A percentile compares a stretch with the other conserved stretches of the same genome.
These are phyloP conservation scores for Skeletonema marinoi DNA, from an alignment of 108 stramenopile genomes.

Conservation along the genomic window DNA sequence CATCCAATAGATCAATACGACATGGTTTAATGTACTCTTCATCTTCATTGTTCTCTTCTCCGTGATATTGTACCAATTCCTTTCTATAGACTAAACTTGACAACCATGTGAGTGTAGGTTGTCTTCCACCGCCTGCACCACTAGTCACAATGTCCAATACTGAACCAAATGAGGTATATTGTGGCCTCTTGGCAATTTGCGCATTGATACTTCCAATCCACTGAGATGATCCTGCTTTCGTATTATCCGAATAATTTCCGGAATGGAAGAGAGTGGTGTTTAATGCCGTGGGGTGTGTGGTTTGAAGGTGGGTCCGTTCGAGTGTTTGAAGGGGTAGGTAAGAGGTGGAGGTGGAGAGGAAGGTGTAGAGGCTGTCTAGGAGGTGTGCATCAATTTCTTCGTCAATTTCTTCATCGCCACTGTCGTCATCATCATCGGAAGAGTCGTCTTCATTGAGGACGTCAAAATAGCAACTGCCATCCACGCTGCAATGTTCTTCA, in stretches of 20 bases:
- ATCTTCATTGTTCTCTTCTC: not conserved
- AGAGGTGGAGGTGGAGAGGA: not conserved
- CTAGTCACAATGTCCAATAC: not conserved
- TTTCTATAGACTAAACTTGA: not conserved
- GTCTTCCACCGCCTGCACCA: not conserved
- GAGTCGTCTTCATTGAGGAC: not conserved
- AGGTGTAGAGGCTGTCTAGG: not conserved
- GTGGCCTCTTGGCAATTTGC: not conserved
- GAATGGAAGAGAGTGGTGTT: not conserved
- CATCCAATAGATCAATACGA: not conserved
- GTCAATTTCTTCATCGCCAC: not conserved
- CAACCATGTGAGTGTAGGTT: not conserved
- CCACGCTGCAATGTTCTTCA: not conserved
- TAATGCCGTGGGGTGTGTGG: not conserved
- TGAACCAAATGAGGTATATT: not conserved
- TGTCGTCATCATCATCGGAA: not conserved
- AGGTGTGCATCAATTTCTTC: not conserved
- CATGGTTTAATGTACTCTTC: not conserved
- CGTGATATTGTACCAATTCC: not conserved
- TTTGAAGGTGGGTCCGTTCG: not conserved
- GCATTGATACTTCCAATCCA: not conserved
- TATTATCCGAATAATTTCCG: not conserved
- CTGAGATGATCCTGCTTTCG: not conserved
- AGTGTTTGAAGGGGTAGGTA: not conserved
- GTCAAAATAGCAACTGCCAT: not conserved